These are phyloP conservation scores for Yamadazyma philogaea DNA, from an alignment of 805 yeast genomes.

Conservation along the genomic window DNA sequence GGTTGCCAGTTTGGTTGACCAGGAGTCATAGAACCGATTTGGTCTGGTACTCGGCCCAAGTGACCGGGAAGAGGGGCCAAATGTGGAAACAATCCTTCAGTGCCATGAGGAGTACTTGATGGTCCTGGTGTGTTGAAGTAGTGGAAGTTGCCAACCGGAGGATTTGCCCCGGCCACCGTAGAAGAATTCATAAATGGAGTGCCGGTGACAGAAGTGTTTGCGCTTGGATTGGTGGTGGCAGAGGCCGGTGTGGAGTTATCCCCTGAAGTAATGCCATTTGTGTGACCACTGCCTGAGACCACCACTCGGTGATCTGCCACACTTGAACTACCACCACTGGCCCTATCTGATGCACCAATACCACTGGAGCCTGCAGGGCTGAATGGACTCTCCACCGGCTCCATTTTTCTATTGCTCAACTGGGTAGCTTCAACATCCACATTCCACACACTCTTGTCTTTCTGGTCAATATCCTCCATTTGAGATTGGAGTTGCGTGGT, in stretches of 20 bases:
- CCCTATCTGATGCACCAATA: background rate
- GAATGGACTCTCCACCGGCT: background rate
- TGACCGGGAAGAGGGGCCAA: no score
- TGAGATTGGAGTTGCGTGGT: slow-evolving; percentile 24
- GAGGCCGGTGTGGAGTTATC: background rate
- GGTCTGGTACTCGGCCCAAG: background rate
- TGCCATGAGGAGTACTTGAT: background rate
- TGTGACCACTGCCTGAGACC: background rate
- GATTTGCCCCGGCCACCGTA: no score
- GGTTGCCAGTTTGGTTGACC: background rate
- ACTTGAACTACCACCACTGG: background rate
- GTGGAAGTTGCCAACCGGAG: no score
- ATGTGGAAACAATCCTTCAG: background rate
- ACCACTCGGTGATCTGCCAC: background rate
- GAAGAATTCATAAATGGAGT: no score
- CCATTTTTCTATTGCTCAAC: slow-evolving; percentile 1
- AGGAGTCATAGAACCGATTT: background rate
- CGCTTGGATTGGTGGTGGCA: background rate
- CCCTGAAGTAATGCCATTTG: background rate
- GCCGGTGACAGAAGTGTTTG: no score
- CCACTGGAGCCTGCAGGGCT: slow-evolving; percentile 3
- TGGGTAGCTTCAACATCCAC: slow-evolving; percentile 3
- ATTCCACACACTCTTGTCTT: background rate
- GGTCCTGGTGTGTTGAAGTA: background rate
- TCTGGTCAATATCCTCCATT: slow-evolving; percentile 1